phyloP scores from a whole-genome alignment of 192 early-diverging fungal genomes.

The Umbelopsis isabellina region DNA sequence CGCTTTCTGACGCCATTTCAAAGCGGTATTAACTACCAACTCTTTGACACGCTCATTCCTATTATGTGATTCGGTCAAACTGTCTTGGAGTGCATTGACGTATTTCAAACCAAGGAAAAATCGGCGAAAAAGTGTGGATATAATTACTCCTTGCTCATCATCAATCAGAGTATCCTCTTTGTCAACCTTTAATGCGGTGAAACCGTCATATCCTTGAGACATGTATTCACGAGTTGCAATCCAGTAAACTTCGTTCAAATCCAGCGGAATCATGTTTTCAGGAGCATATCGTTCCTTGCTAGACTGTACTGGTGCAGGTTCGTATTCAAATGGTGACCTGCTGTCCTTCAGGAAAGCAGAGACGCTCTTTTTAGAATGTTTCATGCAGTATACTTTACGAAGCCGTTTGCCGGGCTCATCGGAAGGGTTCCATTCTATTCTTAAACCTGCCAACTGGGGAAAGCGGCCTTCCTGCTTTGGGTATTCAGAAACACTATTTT shows the following conservation, averaged over 20 bases:
- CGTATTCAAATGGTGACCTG: constrained; percentile 13
- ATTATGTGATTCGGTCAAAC: constrained; percentile 21
- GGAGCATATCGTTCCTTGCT: constrained; percentile 30
- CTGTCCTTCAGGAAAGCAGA: neutral
- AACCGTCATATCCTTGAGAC: constrained; percentile 67
- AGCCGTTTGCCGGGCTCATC: constrained; percentile 54
- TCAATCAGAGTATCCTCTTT: constrained; percentile 56
- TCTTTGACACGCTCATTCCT: constrained; percentile 15
- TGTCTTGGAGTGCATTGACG: constrained; percentile 55
- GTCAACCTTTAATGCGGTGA: constrained; percentile 41
- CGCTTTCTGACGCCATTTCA: constrained; percentile 24
- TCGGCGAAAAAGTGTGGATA: constrained; percentile 55
- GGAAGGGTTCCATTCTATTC: constrained; percentile 59
- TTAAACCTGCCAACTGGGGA: constrained; percentile 66
- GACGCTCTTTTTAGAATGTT: neutral
- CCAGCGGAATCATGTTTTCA: constrained; percentile 46
- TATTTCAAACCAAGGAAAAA: constrained; percentile 66
- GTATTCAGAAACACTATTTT: constrained; percentile 67
- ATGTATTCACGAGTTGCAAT: constrained; percentile 67
- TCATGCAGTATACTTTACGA: constrained; percentile 42
- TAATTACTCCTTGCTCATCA: constrained; percentile 63
- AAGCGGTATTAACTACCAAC: constrained; percentile 2
- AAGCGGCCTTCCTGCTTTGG: constrained; percentile 74
- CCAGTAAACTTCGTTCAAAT: constrained; percentile 50
- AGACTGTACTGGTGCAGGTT: constrained; percentile 25